Base-by-base conservation (phyloP, 257 asterid species). In the Rhazya stricta region DNA sequence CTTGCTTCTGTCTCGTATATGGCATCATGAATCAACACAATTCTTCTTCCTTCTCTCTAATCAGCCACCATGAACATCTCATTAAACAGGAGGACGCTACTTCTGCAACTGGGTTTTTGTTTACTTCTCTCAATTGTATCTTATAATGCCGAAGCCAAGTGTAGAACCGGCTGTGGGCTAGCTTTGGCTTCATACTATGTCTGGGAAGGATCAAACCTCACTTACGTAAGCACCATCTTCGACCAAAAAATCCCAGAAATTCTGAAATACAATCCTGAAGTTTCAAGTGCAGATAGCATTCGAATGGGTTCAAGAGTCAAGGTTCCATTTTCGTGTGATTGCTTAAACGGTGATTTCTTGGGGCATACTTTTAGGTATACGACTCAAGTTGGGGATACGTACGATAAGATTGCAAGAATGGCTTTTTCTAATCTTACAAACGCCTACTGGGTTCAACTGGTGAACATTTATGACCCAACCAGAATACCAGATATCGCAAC, bases 111-210 rank as follows among this genome's bases (percentile, higher is more conserved):
- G 72, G 25, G 58, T 42, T 6, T 74, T 41, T 65, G 63, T n/a
- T n/a, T 74, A 19, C 54, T 78, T 46, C 65, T 84, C 34, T 39
- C 80, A n/a, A 39, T 68, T 27, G n/a, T 83, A 53, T 71, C 79
- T 72, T 69, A 76, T 16, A 73, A 43, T 9, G 75, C 39, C 36
- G 89, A 88, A 77, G 90, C 88, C 62, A 87, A 82, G 77, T 92
- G 97, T 74, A 78, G 70, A 45, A 84, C 74, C 27, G 92, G 96
- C 9, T 92, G 96, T 71, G 72, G 84, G 23, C 82, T 89, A 6
- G 96, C 96, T 41, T 21, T 92, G 57, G 97, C 91, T 46, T 92
- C 97, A 0, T 92, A 89, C 83, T 86, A 86, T 81, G 79, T 86
- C 16, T 79, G 79, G 84, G 77, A 73, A 74, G 96, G 93, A 29